phyloP scores from a whole-genome alignment of 345 rosid species.

The Salix arbutifolia region DNA sequence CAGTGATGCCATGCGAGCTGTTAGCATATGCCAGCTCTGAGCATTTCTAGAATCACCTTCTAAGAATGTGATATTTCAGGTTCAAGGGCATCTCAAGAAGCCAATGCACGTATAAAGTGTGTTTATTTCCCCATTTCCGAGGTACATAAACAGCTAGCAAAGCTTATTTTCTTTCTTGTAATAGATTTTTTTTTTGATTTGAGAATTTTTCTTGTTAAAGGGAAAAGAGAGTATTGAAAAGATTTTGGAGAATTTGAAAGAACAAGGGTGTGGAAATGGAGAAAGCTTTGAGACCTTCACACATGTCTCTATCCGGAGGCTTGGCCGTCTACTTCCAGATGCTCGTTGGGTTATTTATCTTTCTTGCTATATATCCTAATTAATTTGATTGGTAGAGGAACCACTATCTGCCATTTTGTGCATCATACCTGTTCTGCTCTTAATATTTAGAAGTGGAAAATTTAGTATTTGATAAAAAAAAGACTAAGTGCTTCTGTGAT shows the following conservation, averaged over 20 bases:
- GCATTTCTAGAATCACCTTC: neutral
- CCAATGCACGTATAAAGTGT: slow-evolving; percentile 68
- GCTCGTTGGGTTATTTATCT: slow-evolving; percentile 61
- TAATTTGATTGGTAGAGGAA: neutral
- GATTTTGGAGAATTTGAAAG: slow-evolving; percentile 48
- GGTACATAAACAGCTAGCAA: slow-evolving; percentile 30
- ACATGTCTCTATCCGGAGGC: slow-evolving; percentile 62
- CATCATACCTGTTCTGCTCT: neutral
- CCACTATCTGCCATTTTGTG: neutral
- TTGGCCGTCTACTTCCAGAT: slow-evolving; percentile 85
- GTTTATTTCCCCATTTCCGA: slow-evolving; percentile 60
- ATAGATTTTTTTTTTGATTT: neutral
- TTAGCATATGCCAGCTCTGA: neutral
- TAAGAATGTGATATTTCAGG: slow-evolving; percentile 27
- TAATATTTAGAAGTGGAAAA: neutral
- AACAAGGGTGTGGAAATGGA: slow-evolving; percentile 36
- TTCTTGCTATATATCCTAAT: neutral
- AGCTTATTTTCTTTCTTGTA: neutral
- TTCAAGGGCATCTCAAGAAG: slow-evolving; percentile 30
- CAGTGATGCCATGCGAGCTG: neutral
- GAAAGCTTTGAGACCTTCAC: slow-evolving; percentile 49
- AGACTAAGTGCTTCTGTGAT: too few relatives aligned
- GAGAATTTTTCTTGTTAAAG: slow-evolving; percentile 29
- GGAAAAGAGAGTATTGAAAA: slow-evolving; percentile 62
- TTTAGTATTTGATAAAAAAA: too few relatives aligned